Base-by-base conservation (phyloP, 345 rosid genomes). In the Eucalyptus dawsonii region DNA sequence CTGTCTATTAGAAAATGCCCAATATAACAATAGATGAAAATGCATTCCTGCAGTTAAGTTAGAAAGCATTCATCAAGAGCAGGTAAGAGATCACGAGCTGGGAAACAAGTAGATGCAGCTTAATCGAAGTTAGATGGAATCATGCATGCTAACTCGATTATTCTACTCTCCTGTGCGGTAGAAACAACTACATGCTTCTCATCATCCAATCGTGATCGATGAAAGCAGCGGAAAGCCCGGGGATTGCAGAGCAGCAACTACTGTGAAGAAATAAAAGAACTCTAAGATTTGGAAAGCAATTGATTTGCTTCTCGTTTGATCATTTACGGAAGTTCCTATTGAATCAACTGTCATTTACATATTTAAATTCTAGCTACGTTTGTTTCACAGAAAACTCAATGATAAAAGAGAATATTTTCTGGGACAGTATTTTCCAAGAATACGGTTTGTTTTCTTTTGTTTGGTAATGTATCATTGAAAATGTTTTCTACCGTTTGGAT, bases 401-500 rank as follows among this genome's bases (percentile, higher is more conserved):
- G 1, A 6, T 6, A 50, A 50, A 50, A 3, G 19, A 50, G 15
- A 15, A 50, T 50, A 7, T 0, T 15, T 50, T 50, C 17, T 2
- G 3, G 0, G 53, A 50, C 15, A 50, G 19, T 8, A 50, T 50
- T 50, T 50, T 50, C 1, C 8, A 15, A 50, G 1, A 50, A 50
- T 50, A 50, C 3, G 2, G 2, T 50, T 15, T 50, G 7, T 50
- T 50, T 50, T 50, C 0, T 0, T 15, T 15, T 50, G 0, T 15
- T 50, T 50, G 0, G 53, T 15, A 15, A 15, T 50, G 19, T 50
- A 50, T 50, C 6, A 2, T 50, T 50, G 53, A 50, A 50, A 50
- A 50, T 15, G 0, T 50, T 50, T 50, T 50, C 8, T 15, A 0
- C 0, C 3, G 1, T 50, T 50, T 50, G 3, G 8, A 15, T 50